phyloP scores from a whole-genome alignment of 176 grass and related monocot genomes.

The Aegilops bicornis region DNA sequence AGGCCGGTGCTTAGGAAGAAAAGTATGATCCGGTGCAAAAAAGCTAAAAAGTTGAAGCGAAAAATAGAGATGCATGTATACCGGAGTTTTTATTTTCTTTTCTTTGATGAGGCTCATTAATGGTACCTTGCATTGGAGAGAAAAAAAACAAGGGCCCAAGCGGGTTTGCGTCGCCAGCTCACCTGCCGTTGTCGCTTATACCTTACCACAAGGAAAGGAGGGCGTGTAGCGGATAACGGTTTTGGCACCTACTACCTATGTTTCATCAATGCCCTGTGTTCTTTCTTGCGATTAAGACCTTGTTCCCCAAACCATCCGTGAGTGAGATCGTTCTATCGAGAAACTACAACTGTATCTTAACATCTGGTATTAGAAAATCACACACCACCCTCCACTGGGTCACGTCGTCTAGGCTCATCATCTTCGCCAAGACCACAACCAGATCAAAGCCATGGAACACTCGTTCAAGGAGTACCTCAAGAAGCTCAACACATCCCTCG shows the following conservation, averaged over 20 bases:
- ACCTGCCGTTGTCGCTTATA: neutral
- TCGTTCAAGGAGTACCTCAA: too few relatives aligned
- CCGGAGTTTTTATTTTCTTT: too few relatives aligned
- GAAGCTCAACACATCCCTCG: too few relatives aligned
- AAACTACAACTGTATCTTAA: neutral
- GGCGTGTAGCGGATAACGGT: neutral
- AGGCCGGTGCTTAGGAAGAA: too few relatives aligned
- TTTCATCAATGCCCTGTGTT: neutral
- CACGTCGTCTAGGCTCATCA: neutral
- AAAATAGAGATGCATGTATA: too few relatives aligned
- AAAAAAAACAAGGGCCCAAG: neutral
- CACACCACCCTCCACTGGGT: neutral
- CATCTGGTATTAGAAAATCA: neutral
- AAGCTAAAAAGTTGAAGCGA: too few relatives aligned
- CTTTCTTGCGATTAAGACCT: neutral
- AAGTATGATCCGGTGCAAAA: too few relatives aligned
- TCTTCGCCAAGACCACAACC: neutral
- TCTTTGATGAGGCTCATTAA: too few relatives aligned
- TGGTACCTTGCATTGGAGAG: too few relatives aligned
- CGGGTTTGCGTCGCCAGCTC: neutral
- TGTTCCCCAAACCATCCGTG: neutral
- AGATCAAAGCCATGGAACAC: too few relatives aligned
- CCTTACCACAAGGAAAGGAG: neutral
- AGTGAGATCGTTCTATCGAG: neutral
- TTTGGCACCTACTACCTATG: neutral